Evolutionary conservation across 73 alveolate species (phyloP), one percentile per base, ranked within the genome.

Genomic region (Paramecium biaurelia): DNA sequence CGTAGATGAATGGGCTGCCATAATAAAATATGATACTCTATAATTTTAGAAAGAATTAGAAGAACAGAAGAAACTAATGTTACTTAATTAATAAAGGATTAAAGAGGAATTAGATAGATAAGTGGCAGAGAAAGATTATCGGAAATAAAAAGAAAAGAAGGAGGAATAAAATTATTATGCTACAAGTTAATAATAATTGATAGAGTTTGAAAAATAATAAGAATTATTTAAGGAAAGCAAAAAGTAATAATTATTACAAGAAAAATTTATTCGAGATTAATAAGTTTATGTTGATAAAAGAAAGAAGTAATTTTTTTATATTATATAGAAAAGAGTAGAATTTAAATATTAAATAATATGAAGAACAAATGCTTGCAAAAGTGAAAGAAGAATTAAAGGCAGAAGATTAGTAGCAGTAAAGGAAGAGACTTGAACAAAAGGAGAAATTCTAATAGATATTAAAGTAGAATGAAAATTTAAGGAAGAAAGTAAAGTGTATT

Each of bases 1-100:
- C 4, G 86, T 35, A 10, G 86, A 72, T 72, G 86, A 72, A 37
- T 72, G 86, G 86, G 86, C 86, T 72, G 86, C 86, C 2, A 72
- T 72, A 14, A 42, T 72, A 10, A 72, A 72, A 72, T 72, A 72
- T 18, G 86, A 72, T 72, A 72, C 67, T 1, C 1, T 18, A 6
- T 38, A 35, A 15, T 72, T 35, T 72, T 35, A 72, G 63, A 72
- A 72, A 42, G 86, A 72, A 37, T 32, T 28, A 18, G 86, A 72
- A 18, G 56, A 72, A 42, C n/a, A 72, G 63, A 72, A 37, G 38
- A 72, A 15, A 38, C 15, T 72, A 2, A 0, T 72, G 26, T 72
- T 35, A 2, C 7, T 72, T 20, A 72, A 72, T 72, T 6, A 72
- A 72, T 72, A 72, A 38, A 72, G 35, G 4, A 72, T 72, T 4